Evolutionary conservation across 306 rosid species (phyloP), one percentile per base, ranked within the genome.

Genomic region (Corylus americana): DNA sequence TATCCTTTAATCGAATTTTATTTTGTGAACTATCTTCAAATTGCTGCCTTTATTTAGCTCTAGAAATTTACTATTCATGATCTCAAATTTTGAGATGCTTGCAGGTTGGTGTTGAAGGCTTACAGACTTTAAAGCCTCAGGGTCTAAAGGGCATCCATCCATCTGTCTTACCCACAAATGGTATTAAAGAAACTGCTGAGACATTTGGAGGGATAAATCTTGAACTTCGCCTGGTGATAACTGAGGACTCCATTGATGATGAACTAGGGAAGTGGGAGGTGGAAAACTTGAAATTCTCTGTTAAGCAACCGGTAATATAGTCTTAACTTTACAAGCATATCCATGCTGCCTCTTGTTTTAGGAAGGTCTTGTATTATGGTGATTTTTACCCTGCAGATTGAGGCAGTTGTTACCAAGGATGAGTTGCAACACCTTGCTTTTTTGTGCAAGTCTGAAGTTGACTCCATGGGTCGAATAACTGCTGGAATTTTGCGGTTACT

Each of bases 381-480:
- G 44, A 29, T 74, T 83, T 55, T 80, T 64, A 16, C 79, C 75
- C 16, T 82, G 76, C 87, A 94, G 97, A 90, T 94, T 84, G 97
- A 92, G 88, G 98, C 90, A 7, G 78, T 89, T 18, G 97, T 94
- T 78, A 92, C 98, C 55, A 94, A 87, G 93, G 94, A 94, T 73
- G 98, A 94, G 85, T 84, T 92, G 84, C 98, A 94, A 81, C 89
- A 92, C 84, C 92, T 94, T 81, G 86, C 97, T 74, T 77, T 86
- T 71, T 84, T 94, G 74, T 92, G 96, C 90, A 94, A 94, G 87
- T 94, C 98, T 11, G 98, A 94, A 88, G 91, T 94, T 61, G 98
- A 92, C 83, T 94, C 98, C 29, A 57, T 88, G 89, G 98, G 97
- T 80, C 89, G 97, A 78, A 92, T 94, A 75, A 86, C 95, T 49